These are phyloP conservation scores for Sugiyamaella xylanicola DNA, from an alignment of 1,139 yeast species.

Conservation along the genomic window DNA sequence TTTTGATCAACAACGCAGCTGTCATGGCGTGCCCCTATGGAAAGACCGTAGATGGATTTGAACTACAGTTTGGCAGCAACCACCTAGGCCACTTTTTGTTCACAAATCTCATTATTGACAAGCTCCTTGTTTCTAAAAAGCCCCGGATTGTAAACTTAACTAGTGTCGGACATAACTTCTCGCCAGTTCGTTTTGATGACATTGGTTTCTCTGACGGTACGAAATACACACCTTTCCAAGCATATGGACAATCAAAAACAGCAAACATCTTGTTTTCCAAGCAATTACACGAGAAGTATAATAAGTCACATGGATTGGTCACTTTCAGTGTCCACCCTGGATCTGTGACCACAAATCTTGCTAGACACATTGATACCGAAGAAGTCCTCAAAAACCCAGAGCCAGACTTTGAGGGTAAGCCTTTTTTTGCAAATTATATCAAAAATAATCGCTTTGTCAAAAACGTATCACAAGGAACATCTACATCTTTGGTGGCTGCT, in stretches of 20 bases:
- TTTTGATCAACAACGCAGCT: constrained; percentile 74
- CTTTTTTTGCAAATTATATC: neutral
- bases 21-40: constrained; percentile 71
- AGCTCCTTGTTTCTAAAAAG: constrained; percentile 55
- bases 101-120: constrained; percentile 49
- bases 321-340: constrained; percentile 26
- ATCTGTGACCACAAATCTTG: constrained; percentile 18
- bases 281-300: constrained; percentile 10
- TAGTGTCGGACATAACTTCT: constrained; percentile 58
- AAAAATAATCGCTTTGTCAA: neutral
- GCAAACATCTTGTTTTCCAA: constrained; percentile 29
- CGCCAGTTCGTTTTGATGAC: constrained; percentile 38
- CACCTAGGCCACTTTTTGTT: constrained; percentile 64
- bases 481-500: constrained; percentile 21
- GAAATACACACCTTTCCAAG: constrained; percentile 20
- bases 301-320: constrained; percentile 17
- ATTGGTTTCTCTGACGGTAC: constrained; percentile 26
- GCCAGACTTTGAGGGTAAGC: constrained; percentile 13
- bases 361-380: constrained; percentile 16
- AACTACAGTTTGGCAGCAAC: constrained; percentile 71
- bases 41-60: constrained; percentile 65
- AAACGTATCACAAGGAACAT: constrained; percentile 16
- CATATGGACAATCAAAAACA: constrained; percentile 39
- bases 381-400: constrained; percentile 2
- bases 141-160: constrained; percentile 67